Evolutionary conservation across 2,329 filamentous ascomycete genomes (phyloP).

Genomic region (Zarea fungicola): DNA sequence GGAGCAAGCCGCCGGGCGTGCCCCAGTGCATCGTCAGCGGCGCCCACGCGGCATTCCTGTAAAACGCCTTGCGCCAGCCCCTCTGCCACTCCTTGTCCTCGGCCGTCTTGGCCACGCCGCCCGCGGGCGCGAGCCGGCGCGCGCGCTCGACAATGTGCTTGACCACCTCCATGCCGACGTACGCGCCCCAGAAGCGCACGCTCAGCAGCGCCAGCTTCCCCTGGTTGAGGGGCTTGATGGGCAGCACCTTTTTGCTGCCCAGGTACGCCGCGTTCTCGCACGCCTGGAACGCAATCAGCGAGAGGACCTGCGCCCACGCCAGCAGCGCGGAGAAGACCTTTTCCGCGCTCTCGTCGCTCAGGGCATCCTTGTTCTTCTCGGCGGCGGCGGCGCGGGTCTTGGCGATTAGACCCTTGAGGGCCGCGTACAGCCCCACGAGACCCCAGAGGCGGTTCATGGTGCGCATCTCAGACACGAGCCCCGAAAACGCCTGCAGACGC

Average conservation of each 20-base stretch:
- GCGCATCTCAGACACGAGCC: constrained; percentile 63
- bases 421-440: constrained; percentile 66
- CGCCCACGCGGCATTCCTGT: constrained; percentile 69
- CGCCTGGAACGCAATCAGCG: constrained; percentile 66
- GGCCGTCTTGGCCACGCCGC: constrained; percentile 24
- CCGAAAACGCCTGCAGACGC: constrained; percentile 56
- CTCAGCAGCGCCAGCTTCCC: constrained; percentile 64
- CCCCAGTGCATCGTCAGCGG: constrained; percentile 85
- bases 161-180: constrained; percentile 70
- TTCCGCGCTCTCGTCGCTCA: constrained; percentile 29
- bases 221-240: constrained; percentile 51
- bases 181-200: constrained; percentile 72
- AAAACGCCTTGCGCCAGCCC: constrained; percentile 61
- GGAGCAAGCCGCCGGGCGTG: constrained; percentile 53
- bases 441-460: constrained; percentile 74
- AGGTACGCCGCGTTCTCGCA: constrained; percentile 83
- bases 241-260: constrained; percentile 64
- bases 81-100: constrained; percentile 38
- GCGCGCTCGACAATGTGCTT: constrained; percentile 50
- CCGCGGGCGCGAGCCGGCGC: constrained; percentile 26
- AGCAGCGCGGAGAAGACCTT: constrained; percentile 41
- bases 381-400: constrained; percentile 24
- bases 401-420: constrained; percentile 49
- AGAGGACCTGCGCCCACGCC: constrained; percentile 61
- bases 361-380: constrained; percentile 28